Conservation (phyloP, 1,284 basidiomycete genomes). For the Butyriboletus appendiculatus region DNA sequence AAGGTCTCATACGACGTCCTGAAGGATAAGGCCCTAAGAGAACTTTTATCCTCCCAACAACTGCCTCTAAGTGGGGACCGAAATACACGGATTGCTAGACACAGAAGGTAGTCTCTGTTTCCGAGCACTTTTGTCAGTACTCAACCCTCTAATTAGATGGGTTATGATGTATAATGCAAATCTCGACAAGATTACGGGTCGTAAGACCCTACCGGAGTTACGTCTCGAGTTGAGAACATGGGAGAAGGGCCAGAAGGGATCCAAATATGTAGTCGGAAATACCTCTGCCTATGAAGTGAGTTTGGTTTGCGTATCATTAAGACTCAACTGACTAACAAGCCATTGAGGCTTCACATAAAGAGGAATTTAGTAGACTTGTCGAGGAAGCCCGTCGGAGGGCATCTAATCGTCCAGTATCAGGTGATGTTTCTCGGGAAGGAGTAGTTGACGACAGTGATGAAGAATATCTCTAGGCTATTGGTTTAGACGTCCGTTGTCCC, state of each 20-base stretch:
- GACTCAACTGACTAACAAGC: not conserved
- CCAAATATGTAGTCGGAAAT: conserved; percentile 47
- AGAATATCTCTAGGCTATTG: conserved; percentile 8
- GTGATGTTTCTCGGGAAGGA: not conserved
- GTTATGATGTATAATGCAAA: conserved; percentile 70
- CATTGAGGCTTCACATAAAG: conserved; percentile 23
- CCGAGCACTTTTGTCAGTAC: not conserved
- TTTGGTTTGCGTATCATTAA: conserved; percentile 10
- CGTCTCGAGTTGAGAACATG: conserved; percentile 54
- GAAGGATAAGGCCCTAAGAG: conserved; percentile 61
- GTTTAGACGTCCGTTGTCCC: not conserved
- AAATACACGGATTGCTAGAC: conserved; percentile 51
- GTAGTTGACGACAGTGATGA: conserved; percentile 15
- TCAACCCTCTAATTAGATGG: conserved; percentile 47
- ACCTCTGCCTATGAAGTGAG: conserved; percentile 48
- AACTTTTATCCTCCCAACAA: conserved; percentile 54
- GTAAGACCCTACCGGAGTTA: conserved; percentile 51
- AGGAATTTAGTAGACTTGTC: conserved; percentile 30
- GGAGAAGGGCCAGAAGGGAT: conserved; percentile 48
- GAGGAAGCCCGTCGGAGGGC: conserved; percentile 22
- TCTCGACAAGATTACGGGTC: conserved; percentile 55
- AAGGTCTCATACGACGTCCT: conserved; percentile 65
- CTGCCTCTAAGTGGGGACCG: conserved; percentile 57
- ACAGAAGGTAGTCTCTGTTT: conserved; percentile 50
- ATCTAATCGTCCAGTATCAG: conserved; percentile 1